A percentile compares a stretch with the other conserved stretches of the same genome.
Evolutionary conservation across 2,329 filamentous ascomycete species (phyloP).

Genomic region (Aspergillus ustus): DNA sequence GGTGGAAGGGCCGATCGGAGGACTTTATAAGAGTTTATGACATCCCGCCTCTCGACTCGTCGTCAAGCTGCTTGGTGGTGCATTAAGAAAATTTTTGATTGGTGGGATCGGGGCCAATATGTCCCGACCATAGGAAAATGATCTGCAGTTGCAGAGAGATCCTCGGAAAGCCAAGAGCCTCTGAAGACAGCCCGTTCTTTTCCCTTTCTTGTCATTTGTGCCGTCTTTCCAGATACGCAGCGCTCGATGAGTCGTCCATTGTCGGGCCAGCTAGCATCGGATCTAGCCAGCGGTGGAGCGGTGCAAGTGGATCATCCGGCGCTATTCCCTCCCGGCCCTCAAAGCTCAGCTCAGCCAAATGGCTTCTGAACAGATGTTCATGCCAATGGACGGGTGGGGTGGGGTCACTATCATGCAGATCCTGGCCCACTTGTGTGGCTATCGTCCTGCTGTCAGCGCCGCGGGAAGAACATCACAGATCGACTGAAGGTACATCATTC

Average conservation of each 20-base stretch:
- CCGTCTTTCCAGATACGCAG: background rate
- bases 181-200: background rate
- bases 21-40: background rate
- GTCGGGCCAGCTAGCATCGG: background rate
- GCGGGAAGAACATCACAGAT: background rate
- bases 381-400: background rate
- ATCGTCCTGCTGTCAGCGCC: background rate
- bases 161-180: background rate
- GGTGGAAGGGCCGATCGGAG: background rate
- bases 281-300: background rate
- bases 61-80: background rate
- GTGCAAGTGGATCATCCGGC: background rate
- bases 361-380: background rate
- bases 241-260: background rate
- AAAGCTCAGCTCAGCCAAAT: background rate
- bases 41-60: background rate
- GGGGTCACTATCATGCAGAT: conserved; percentile 3
- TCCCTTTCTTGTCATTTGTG: background rate
- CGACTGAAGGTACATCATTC: background rate
- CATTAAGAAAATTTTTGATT: background rate
- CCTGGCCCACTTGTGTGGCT: conserved; percentile 1
- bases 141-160: conserved; percentile 5
- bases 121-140: background rate
- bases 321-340: background rate
- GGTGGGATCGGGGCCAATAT: background rate